Conservation (phyloP, 768 basidiomycete genomes). For the Hysterangium stoloniferum region DNA sequence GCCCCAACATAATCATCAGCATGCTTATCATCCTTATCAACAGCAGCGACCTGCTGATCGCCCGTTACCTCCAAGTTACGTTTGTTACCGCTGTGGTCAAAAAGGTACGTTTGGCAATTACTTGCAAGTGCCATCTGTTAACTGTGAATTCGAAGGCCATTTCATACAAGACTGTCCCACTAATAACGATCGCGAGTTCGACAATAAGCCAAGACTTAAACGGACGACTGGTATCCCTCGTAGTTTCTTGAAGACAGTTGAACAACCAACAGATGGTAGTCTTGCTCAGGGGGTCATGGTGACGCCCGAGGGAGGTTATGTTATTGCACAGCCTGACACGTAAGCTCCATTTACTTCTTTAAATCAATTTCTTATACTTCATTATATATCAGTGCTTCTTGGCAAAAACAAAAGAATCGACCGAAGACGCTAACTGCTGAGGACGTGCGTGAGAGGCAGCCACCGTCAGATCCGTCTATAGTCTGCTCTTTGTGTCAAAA, state of each 20-base stretch:
- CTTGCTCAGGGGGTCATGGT: constrained; percentile 91
- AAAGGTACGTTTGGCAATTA: constrained; percentile 49
- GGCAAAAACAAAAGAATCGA: constrained; percentile 86
- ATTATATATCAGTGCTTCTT: constrained; percentile 57
- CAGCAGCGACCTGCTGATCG: constrained; percentile 53
- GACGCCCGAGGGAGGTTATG: constrained; percentile 96
- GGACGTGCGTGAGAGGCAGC: constrained; percentile 76
- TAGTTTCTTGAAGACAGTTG: constrained; percentile 94
- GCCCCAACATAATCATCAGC: constrained; percentile 14
- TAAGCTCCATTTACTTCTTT: constrained; percentile 32
- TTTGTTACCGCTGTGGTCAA: constrained; percentile 97
- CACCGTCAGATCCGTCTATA: constrained; percentile 70
- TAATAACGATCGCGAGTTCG: constrained; percentile 91
- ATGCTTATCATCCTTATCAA: constrained; percentile 27
- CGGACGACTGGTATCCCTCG: constrained; percentile 97
- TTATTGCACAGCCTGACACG: constrained; percentile 95
- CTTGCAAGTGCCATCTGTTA: background rate
- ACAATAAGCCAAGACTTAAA: constrained; percentile 92
- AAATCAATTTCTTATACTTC: background rate
- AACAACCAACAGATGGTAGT: constrained; percentile 68
- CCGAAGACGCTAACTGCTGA: constrained; percentile 76
- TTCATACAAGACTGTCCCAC: constrained; percentile 99
- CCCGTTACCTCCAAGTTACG: constrained; percentile 89
- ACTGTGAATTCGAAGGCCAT: constrained; percentile 56
- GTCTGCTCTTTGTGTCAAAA: constrained; percentile 89